Conservation (phyloP, 208 protist genomes). For the Blastocrithidia nonstop region DNA sequence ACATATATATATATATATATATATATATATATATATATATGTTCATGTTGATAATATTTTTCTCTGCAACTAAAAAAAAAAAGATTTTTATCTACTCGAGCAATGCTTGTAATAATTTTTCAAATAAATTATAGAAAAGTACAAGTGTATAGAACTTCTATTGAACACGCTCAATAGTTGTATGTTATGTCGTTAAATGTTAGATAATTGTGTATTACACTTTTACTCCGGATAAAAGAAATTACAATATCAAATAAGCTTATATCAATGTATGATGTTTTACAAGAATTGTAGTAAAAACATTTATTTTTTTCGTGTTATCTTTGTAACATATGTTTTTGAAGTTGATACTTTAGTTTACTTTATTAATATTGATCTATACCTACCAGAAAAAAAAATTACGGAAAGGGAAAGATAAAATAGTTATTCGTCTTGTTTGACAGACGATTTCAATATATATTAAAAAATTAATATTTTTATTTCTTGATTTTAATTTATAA, state of each 20-base stretch:
- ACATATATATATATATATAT: conserved; percentile 2
- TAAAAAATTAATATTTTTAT: no score
- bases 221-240: conserved; percentile 1
- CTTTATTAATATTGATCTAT: no score
- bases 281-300: no score
- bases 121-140: background rate
- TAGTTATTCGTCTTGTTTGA: no score
- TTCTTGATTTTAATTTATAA: no score
- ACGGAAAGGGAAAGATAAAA: no score
- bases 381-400: no score
- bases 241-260: background rate
- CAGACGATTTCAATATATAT: no score
- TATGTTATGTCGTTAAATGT: background rate
- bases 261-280: background rate
- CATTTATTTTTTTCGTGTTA: no score
- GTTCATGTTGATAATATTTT: background rate
- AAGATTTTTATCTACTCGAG: background rate
- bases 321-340: no score
- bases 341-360: no score
- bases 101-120: background rate
- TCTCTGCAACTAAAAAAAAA: background rate
- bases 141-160: background rate
- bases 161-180: background rate
- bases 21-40: conserved; percentile 3
- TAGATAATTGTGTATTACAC: conserved; percentile 7